Percentiles rank a stretch among this genome's conserved stretches.
Evolutionary conservation across 1,284 basidiomycete species (phyloP).

Genomic region (Dichomitus squalens): DNA sequence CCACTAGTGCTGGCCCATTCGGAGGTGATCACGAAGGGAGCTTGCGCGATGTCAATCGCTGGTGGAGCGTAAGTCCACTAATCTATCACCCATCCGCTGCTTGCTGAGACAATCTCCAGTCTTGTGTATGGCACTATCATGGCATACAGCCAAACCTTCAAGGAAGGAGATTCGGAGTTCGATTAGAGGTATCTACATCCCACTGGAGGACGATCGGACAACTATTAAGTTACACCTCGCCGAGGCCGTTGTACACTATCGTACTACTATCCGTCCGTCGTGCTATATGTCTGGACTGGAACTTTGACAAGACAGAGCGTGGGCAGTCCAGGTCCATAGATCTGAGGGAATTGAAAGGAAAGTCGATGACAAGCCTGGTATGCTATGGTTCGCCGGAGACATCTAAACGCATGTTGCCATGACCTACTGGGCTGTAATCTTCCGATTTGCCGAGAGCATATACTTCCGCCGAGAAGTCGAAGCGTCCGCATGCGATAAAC

Average conservation of each 20-base stretch:
- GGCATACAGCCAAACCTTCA: constrained; percentile 85
- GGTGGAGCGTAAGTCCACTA: constrained; percentile 76
- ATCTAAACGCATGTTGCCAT: constrained; percentile 25
- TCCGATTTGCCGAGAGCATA: constrained; percentile 31
- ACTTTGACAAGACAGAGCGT: background rate
- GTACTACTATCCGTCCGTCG: constrained; percentile 19
- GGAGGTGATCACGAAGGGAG: constrained; percentile 82
- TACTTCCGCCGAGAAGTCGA: constrained; percentile 66
- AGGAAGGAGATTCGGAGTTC: constrained; percentile 73
- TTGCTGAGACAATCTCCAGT: constrained; percentile 38
- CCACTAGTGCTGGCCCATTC: constrained; percentile 94
- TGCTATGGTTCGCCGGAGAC: constrained; percentile 16
- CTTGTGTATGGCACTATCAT: constrained; percentile 95
- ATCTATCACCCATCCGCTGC: background rate
- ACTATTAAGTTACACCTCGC: constrained; percentile 23
- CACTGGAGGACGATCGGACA: constrained; percentile 17
- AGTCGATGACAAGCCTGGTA: background rate
- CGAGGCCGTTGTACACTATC: constrained; percentile 27
- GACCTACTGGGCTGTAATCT: constrained; percentile 18
- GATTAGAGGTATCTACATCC: constrained; percentile 43
- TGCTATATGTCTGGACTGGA: constrained; percentile 12
- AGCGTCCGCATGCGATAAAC: constrained; percentile 76
- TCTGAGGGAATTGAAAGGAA: background rate
- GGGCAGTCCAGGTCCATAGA: background rate
- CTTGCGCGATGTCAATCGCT: constrained; percentile 92